Base-by-base conservation (phyloP, 176 grass and related monocot species). In the Aechmea fasciata region DNA sequence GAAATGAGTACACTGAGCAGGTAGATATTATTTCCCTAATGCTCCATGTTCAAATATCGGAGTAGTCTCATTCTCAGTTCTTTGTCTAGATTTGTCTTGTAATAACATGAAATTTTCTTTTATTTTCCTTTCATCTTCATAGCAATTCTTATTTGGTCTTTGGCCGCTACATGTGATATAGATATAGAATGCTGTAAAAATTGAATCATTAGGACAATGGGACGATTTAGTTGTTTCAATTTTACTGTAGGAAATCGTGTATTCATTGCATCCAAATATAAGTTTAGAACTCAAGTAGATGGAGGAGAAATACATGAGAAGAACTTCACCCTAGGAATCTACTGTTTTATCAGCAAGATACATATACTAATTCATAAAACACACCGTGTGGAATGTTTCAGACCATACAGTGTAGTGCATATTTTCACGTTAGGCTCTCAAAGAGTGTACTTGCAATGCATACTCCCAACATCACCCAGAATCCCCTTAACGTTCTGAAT, bases 1-100 rank as follows among this genome's bases (percentile, higher is more conserved):
- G 52, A 57, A 26, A 48, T 61, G 65, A 62, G 33, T 49, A 11
- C 23, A 55, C 66, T 61, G n/a, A 11, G 11, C 65, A 69, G 75
- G 75, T 77, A 77, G 41, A 4, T 68, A 23, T 18, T 74, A 19
- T 51, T 11, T 50, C 48, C 47, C 15, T 1, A 48, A 3, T 52
- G 3, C 48, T 51, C 24, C 22, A 33, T 64, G 33, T 41, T 41
- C 33, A 41, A 41, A 41, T 41, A 41, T 8, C 33, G 17, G 64
- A 41, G 14, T 25, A 52, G 3, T 66, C 48, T 52, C 26, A 11
- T 41, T 65, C 48, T 50, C 29, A 13, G 11, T 7, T 48, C 23
- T 48, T 41, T n/a, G 24, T 1, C 64, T n/a, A 47, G 24, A 67
- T 61, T 61, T 61, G 13, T 10, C n/a, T 63, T 18, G 9, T 61